Evolutionary conservation across 192 early-diverging fungal genomes (phyloP).

Genomic region (Lobosporangium transversale): DNA sequence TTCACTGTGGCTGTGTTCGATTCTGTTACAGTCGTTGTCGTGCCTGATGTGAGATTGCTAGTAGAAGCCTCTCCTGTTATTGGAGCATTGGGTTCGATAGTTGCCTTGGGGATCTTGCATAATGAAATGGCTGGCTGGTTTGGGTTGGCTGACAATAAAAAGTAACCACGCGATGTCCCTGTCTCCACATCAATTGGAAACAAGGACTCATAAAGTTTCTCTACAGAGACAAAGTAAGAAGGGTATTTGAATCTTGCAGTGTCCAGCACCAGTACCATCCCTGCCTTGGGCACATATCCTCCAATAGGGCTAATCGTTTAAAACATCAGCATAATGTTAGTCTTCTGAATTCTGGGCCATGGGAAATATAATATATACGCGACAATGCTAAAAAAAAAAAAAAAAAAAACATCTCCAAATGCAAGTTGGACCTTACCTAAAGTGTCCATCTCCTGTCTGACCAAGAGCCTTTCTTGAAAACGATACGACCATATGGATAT

Average conservation of each 20-base stretch:
- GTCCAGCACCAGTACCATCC: constrained; percentile 86
- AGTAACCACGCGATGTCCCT: constrained; percentile 85
- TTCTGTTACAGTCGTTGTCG: neutral
- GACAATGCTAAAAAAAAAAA: too few relatives aligned
- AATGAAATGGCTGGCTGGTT: constrained; percentile 46
- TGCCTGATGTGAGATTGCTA: neutral
- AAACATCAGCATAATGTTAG: neutral
- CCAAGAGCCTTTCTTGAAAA: constrained; percentile 80
- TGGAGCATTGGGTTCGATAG: neutral
- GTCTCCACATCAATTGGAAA: constrained; percentile 86
- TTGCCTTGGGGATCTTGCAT: constrained; percentile 47
- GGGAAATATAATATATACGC: too few relatives aligned
- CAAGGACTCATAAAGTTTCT: constrained; percentile 82
- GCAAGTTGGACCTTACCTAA: constrained; percentile 39
- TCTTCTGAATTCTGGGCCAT: neutral
- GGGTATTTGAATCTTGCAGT: constrained; percentile 94
- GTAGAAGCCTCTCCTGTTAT: too few relatives aligned
- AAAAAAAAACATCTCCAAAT: too few relatives aligned
- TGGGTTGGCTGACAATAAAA: constrained; percentile 71
- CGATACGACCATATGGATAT: constrained; percentile 88
- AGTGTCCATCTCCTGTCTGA: constrained; percentile 96
- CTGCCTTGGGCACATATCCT: constrained; percentile 76
- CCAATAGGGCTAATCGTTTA: constrained; percentile 81
- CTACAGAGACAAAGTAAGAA: constrained; percentile 80
- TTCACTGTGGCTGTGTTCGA: neutral